Conservation (phyloP, 441 rosid species). For the Euphorbia schlechtendalii region DNA sequence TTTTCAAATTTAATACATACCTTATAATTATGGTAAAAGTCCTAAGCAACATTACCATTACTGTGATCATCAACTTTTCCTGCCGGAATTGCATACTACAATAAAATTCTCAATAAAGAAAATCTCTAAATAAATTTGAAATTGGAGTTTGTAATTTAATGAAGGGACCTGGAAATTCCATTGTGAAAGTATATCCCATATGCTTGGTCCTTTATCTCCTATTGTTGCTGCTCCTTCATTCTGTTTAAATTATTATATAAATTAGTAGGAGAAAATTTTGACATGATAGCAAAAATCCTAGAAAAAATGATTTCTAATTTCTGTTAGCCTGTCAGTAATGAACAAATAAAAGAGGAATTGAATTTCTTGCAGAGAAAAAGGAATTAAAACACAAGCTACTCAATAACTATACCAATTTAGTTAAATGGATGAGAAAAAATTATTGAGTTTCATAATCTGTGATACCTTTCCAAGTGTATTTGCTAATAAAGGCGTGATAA, state of each 20-base stretch:
- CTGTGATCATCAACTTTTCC: slow-evolving; percentile 29
- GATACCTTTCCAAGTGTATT: slow-evolving; percentile 83
- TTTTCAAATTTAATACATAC: slow-evolving; percentile 6
- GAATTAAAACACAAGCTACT: background rate
- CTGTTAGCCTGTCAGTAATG: background rate
- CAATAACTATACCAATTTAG: background rate
- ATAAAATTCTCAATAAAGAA: background rate
- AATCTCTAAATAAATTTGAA: background rate
- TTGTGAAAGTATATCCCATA: slow-evolving; percentile 31
- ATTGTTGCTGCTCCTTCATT: slow-evolving; percentile 11
- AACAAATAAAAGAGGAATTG: background rate
- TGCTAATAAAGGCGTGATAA: slow-evolving; percentile 76
- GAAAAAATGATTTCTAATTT: background rate
- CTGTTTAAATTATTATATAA: background rate
- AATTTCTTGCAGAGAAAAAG: background rate
- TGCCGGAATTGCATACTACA: slow-evolving; percentile 1
- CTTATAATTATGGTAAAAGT: slow-evolving; percentile 28
- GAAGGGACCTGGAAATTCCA: slow-evolving; percentile 8
- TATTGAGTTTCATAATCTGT: background rate
- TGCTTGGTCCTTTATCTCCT: slow-evolving; percentile 9
- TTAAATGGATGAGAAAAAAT: background rate
- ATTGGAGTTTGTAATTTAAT: background rate
- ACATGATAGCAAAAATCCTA: no score
- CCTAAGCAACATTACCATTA: slow-evolving; percentile 26
- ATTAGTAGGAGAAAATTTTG: no score